These are phyloP conservation scores for Fusarium sulawesiense DNA, from an alignment of 2,329 filamentous ascomycete species.

Conservation along the genomic window DNA sequence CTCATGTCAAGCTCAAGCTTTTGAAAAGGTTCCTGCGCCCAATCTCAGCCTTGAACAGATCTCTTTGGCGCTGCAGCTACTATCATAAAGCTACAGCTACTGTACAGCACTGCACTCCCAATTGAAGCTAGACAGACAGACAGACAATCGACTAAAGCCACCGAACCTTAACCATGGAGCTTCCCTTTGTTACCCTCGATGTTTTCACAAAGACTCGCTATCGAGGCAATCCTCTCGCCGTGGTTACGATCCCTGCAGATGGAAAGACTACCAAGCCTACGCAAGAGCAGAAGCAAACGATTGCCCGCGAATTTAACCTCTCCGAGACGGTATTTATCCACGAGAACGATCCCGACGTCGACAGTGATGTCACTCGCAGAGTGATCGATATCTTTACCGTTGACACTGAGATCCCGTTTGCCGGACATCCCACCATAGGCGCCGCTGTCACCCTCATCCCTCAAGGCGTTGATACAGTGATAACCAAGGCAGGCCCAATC, in stretches of 20 bases:
- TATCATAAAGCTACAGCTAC: neutral
- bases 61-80: neutral
- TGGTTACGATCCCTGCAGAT: constrained; percentile 63
- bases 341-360: constrained; percentile 51
- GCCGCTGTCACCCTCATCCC: constrained; percentile 61
- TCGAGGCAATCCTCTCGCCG: constrained; percentile 70
- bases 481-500: constrained; percentile 69
- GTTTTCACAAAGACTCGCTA: constrained; percentile 66
- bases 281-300: constrained; percentile 65
- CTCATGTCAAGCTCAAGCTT: constrained; percentile 8
- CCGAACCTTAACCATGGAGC: constrained; percentile 52
- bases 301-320: constrained; percentile 72
- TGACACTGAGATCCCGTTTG: constrained; percentile 67
- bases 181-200: constrained; percentile 65
- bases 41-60: constrained; percentile 5
- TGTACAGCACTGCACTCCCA: neutral
- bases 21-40: neutral
- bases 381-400: constrained; percentile 70
- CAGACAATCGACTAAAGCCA: constrained; percentile 2
- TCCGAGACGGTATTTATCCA: constrained; percentile 74
- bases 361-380: constrained; percentile 48
- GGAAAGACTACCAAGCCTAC: constrained; percentile 52
- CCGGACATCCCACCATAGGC: constrained; percentile 72
- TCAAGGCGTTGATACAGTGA: constrained; percentile 55
- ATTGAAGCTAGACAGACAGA: constrained; percentile 5